These are phyloP conservation scores for Phytophthora syringae DNA, from an alignment of 352 stramenopile genomes.

Conservation along the genomic window DNA sequence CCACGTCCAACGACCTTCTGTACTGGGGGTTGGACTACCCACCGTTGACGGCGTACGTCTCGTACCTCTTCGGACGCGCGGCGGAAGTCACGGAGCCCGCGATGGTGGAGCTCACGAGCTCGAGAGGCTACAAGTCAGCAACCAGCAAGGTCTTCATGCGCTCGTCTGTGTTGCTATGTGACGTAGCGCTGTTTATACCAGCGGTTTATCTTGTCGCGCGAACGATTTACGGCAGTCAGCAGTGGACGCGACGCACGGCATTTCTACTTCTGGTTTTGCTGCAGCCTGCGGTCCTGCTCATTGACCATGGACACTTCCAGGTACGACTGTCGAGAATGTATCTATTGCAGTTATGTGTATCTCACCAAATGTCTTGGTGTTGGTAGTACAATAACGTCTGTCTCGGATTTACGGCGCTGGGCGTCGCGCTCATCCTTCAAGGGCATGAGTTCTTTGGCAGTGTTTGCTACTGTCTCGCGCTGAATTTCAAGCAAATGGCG, in stretches of 20 bases:
- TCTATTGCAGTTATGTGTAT: neutral
- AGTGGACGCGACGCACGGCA: constrained; percentile 66
- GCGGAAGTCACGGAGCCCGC: constrained; percentile 83
- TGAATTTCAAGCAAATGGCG: constrained; percentile 99
- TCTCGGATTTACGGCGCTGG: constrained; percentile 90
- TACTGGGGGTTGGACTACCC: constrained; percentile 99
- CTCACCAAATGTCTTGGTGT: neutral
- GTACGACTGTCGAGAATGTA: constrained; percentile 30
- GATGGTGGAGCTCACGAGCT: constrained; percentile 84
- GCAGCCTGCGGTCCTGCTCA: constrained; percentile 92
- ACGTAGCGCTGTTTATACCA: constrained; percentile 93
- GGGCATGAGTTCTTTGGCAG: constrained; percentile 85
- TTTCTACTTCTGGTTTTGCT: constrained; percentile 80
- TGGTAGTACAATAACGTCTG: constrained; percentile 97
- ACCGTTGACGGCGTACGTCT: constrained; percentile 94
- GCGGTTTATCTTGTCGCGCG: constrained; percentile 53
- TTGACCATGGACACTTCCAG: constrained; percentile 99
- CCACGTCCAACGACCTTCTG: constrained; percentile 90
- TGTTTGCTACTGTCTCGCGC: constrained; percentile 91
- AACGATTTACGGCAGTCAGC: constrained; percentile 51
- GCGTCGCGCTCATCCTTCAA: constrained; percentile 71
- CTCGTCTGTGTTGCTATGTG: constrained; percentile 92
- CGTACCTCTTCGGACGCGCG: constrained; percentile 78
- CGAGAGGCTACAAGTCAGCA: constrained; percentile 86
- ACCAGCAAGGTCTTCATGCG: constrained; percentile 93